Percentiles rank a stretch among this genome's conserved stretches.
Conservation (phyloP, 495 filamentous ascomycete species). For the Cudoniella acicularis region DNA sequence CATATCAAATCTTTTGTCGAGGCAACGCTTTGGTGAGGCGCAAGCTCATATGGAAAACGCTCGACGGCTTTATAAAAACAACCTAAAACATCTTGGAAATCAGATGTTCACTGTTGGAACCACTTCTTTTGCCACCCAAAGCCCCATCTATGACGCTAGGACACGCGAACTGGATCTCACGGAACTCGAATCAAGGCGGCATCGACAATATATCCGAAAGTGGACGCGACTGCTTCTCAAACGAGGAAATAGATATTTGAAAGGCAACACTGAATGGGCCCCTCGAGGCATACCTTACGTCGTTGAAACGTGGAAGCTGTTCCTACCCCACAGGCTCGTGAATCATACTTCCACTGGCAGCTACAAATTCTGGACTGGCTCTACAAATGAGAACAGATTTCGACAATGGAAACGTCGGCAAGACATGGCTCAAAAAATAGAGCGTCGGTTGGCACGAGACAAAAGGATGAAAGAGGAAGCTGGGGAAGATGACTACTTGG, state of each 20-base stretch:
- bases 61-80: neutral
- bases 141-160: neutral
- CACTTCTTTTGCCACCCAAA: neutral
- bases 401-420: no score
- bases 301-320: conserved; percentile 26
- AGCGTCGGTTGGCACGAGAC: no score
- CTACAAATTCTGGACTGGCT: conserved; percentile 15
- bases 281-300: conserved; percentile 25
- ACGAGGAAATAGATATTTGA: conserved; percentile 16
- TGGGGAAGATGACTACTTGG: no score
- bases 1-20: conserved; percentile 37
- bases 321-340: conserved; percentile 21
- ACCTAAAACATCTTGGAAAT: no score
- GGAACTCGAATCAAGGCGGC: neutral
- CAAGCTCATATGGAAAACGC: conserved; percentile 30
- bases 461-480: no score
- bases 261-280: conserved; percentile 7
- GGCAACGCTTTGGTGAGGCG: conserved; percentile 22
- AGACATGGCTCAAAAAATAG: no score
- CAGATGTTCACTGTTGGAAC: neutral
- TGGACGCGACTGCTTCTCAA: conserved; percentile 28
- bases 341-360: conserved; percentile 26
- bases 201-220: conserved; percentile 22
- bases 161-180: neutral
- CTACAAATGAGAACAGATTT: neutral